A percentile compares a stretch with the other conserved stretches of the same genome.
phyloP scores from a whole-genome alignment of 2,329 filamentous ascomycete species.

The Zymoseptoria ardabiliae region DNA sequence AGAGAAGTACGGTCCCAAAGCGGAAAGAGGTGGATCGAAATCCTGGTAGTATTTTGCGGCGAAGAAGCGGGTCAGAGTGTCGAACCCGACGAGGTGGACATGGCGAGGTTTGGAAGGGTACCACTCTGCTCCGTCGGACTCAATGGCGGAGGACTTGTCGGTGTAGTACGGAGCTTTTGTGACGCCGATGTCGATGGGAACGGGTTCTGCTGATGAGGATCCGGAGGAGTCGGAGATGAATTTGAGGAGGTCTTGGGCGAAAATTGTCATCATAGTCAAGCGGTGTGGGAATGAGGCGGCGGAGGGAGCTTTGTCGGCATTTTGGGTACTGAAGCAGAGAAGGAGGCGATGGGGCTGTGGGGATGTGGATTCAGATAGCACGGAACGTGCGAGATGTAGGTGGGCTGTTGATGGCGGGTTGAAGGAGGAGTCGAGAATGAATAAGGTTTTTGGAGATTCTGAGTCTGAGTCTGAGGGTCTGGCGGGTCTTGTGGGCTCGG shows the following conservation, averaged over 20 bases:
- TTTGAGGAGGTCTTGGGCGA: slow-evolving; percentile 50
- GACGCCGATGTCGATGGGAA: slow-evolving; percentile 57
- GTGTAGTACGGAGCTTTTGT: slow-evolving; percentile 68
- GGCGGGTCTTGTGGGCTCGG: slow-evolving; percentile 13
- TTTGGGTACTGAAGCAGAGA: slow-evolving; percentile 55
- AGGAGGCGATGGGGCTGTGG: slow-evolving; percentile 43
- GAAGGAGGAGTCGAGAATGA: slow-evolving; percentile 60
- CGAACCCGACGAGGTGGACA: slow-evolving; percentile 66
- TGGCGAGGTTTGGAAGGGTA: slow-evolving; percentile 41
- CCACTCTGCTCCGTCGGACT: slow-evolving; percentile 30
- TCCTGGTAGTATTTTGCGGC: slow-evolving; percentile 66
- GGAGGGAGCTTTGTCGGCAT: slow-evolving; percentile 59
- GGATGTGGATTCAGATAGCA: slow-evolving; percentile 36
- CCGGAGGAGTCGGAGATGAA: slow-evolving; percentile 8
- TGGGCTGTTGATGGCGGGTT: slow-evolving; percentile 58
- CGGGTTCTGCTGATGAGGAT: slow-evolving; percentile 25
- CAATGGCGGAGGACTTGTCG: slow-evolving; percentile 59
- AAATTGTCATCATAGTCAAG: slow-evolving; percentile 63
- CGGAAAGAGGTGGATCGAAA: slow-evolving; percentile 40
- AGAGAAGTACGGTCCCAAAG: slow-evolving; percentile 57
- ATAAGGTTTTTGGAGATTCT: slow-evolving; percentile 41
- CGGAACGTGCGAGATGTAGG: slow-evolving; percentile 47
- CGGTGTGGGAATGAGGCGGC: slow-evolving; percentile 62
- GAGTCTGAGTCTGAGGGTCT: slow-evolving; percentile 2
- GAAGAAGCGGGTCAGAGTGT: slow-evolving; percentile 67